Conservation (phyloP, 805 yeast species). For the Trichomonascus vanleenenianus region DNA sequence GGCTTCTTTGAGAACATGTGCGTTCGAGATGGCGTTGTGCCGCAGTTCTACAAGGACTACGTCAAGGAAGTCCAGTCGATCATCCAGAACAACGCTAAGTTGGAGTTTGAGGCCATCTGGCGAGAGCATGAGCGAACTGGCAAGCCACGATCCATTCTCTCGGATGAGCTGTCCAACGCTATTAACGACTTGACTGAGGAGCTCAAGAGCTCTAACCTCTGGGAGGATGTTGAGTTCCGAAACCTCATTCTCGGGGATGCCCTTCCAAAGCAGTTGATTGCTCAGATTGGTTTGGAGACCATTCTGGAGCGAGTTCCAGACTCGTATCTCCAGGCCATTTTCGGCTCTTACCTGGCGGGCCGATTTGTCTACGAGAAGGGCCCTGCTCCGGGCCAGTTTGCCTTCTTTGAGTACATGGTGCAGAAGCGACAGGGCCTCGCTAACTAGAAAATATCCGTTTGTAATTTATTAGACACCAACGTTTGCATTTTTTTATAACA, state of each 20-base stretch:
- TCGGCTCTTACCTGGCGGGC: conserved; percentile 80
- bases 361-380: conserved; percentile 80
- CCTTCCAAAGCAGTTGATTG: conserved; percentile 64
- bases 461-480: too few species aligned
- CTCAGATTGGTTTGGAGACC: conserved; percentile 51
- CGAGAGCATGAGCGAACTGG: conserved; percentile 57
- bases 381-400: conserved; percentile 60
- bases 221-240: conserved; percentile 77
- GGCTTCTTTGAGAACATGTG: conserved; percentile 78
- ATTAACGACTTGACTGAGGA: conserved; percentile 84
- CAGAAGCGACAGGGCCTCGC: conserved; percentile 16
- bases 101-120: conserved; percentile 87
- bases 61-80: conserved; percentile 76
- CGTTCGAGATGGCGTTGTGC: conserved; percentile 42
- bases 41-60: conserved; percentile 72
- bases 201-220: conserved; percentile 68
- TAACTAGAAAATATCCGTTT: too few species aligned
- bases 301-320: conserved; percentile 77
- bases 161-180: conserved; percentile 76
- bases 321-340: conserved; percentile 78
- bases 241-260: conserved; percentile 68
- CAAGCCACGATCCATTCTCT: conserved; percentile 50
- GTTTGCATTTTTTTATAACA: too few species aligned
- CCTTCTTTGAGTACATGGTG: conserved; percentile 38
- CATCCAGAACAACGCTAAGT: conserved; percentile 68